These are phyloP conservation scores for Anisodus tanguticus DNA, from an alignment of 257 asterid genomes.

Conservation along the genomic window DNA sequence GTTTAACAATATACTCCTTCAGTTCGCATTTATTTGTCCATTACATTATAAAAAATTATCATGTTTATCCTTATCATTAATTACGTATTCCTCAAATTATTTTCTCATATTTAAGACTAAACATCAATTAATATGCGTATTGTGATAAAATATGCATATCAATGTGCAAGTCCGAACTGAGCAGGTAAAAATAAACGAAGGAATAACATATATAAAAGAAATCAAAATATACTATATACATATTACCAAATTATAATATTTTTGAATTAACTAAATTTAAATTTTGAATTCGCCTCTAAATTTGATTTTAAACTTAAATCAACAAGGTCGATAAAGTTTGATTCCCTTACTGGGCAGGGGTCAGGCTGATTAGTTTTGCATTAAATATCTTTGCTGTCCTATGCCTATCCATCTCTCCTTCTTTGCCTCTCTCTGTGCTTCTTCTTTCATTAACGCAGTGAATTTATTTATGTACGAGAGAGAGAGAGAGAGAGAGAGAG, in stretches of 20 bases:
- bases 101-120: too few relatives aligned
- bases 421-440: constrained; percentile 16
- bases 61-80: too few relatives aligned
- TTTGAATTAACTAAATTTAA: neutral
- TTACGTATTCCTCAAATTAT: too few relatives aligned
- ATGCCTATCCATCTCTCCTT: constrained; percentile 24
- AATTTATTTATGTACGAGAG: constrained; percentile 30
- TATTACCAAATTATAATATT: neutral
- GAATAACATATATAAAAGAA: neutral
- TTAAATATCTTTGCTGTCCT: constrained; percentile 35
- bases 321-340: constrained; percentile 37
- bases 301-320: neutral
- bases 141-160: too few relatives aligned
- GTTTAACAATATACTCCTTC: neutral
- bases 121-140: too few relatives aligned
- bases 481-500: constrained; percentile 32
- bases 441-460: constrained; percentile 32
- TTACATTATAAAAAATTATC: too few relatives aligned
- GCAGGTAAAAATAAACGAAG: too few relatives aligned
- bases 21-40: too few relatives aligned
- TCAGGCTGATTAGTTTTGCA: constrained; percentile 38
- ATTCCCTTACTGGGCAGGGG: constrained; percentile 32
- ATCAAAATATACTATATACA: neutral
- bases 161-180: too few relatives aligned
- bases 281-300: neutral